Base-by-base conservation (phyloP, 2,329 filamentous ascomycete genomes). In the Aspergillus piperis region DNA sequence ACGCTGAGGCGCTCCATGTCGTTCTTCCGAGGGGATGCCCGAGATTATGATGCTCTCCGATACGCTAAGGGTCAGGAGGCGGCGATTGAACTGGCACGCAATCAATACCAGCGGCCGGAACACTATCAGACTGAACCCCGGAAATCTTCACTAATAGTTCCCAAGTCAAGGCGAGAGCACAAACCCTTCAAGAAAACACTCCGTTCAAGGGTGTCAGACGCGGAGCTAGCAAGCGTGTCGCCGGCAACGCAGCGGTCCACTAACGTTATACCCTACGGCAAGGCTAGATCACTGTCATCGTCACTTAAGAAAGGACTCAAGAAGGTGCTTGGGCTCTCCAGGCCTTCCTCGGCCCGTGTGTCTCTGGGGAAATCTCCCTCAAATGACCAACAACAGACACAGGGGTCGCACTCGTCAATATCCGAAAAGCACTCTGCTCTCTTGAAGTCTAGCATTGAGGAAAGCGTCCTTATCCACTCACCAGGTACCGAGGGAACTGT, bases 261-360 rank as follows among this genome's bases (percentile, higher is more conserved):
- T 32, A 48, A 36, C 19, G 55, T 38, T 8, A 44, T 53, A 1
- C 55, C 69, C 36, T 68, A 65, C 38, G 63, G 62, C 5, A 76
- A 69, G 61, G 70, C 74, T 15, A 75, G 78, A 52, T 70, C 70
- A 1, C 69, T 81, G 23, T 81, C 80, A 4, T 67, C 69, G 11
- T 77, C 75, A 3, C 72, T 82, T 36, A 80, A 78, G 60, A 75
- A 73, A 41, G 71, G 75, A 5, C 60, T 82, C 41, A 77, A 73
- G 50, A 71, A 72, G 38, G 75, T 79, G 2, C 75, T 82, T 59
- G 73, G 77, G 1, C 63, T 74, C 25, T 72, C 73, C 10, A 71
- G 66, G 32, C 52, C 66, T 5, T 21, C 32, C 11, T 36, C 68
- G 21, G 61, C 61, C 13, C 62, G 61, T 2, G 25, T 65, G n/a